A percentile compares a stretch with the other conserved stretches of the same genome.
phyloP scores from a whole-genome alignment of 2,329 filamentous ascomycete genomes.

The Penicillium paneum region DNA sequence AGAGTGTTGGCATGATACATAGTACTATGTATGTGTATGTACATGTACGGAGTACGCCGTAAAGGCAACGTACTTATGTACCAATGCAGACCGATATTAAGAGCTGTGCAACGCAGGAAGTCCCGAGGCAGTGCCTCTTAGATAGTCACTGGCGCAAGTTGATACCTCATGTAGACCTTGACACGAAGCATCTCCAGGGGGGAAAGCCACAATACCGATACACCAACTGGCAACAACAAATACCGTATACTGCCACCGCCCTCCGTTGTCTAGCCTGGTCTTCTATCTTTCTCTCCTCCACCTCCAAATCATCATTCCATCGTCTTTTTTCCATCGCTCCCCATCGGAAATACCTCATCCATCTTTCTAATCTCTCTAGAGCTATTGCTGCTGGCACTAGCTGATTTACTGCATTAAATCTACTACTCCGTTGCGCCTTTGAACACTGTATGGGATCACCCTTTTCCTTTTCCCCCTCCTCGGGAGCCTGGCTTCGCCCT shows the following conservation, averaged over 20 bases:
- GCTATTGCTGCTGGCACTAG: slow-evolving; percentile 22
- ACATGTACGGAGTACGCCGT: neutral
- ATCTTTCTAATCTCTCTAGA: slow-evolving; percentile 19
- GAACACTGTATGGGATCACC: slow-evolving; percentile 33
- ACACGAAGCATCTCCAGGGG: neutral
- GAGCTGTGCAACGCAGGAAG: neutral
- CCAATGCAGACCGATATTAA: neutral
- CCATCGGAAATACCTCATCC: slow-evolving; percentile 19
- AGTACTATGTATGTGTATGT: no score
- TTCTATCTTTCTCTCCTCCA: slow-evolving; percentile 21
- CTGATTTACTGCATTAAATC: slow-evolving; percentile 13
- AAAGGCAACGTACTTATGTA: neutral
- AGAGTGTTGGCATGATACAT: neutral
- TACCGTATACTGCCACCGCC: slow-evolving; percentile 22
- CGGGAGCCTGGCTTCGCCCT: slow-evolving; percentile 33
- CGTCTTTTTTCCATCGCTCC: slow-evolving; percentile 23
- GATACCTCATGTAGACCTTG: neutral
- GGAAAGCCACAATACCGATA: slow-evolving; percentile 5
- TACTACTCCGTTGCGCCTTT: slow-evolving; percentile 27
- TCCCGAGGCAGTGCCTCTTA: neutral
- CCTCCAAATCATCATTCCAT: slow-evolving; percentile 24
- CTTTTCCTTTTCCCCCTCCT: slow-evolving; percentile 27
- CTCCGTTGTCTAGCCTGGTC: slow-evolving; percentile 23
- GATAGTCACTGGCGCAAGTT: neutral
- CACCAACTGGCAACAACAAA: slow-evolving; percentile 5